These are phyloP conservation scores for Neolentinus lepideus DNA, from an alignment of 1,284 basidiomycete species.

Conservation along the genomic window DNA sequence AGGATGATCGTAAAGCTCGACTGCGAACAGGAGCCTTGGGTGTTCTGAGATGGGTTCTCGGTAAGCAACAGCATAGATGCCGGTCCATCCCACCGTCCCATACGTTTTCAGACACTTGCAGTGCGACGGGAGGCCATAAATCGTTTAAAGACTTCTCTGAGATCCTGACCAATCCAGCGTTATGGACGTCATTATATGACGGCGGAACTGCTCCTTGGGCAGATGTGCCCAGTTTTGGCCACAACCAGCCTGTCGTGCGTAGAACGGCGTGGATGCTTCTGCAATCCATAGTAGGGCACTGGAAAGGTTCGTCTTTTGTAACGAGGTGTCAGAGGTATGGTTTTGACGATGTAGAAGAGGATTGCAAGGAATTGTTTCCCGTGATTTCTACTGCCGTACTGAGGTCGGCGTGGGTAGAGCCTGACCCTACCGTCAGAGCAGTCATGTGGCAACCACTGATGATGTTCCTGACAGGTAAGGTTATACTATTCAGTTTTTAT, in stretches of 20 bases:
- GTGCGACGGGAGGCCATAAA: conserved; percentile 12
- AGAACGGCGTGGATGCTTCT: conserved; percentile 53
- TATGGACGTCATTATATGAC: conserved; percentile 57
- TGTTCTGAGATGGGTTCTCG: conserved; percentile 57
- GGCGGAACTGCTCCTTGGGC: conserved; percentile 36
- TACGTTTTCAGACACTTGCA: conserved; percentile 4
- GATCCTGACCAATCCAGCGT: conserved; percentile 41
- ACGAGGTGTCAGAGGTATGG: background rate
- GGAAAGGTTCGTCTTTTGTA: conserved; percentile 30
- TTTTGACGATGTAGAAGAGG: conserved; percentile 19
- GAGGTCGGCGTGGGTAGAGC: conserved; percentile 73
- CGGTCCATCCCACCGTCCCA: conserved; percentile 6
- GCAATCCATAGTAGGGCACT: conserved; percentile 31
- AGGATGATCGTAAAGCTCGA: conserved; percentile 62
- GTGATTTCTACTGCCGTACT: conserved; percentile 55
- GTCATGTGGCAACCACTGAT: conserved; percentile 68
- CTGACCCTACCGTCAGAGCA: conserved; percentile 58
- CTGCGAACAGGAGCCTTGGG: conserved; percentile 70
- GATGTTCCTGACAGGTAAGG: conserved; percentile 65
- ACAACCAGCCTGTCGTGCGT: conserved; percentile 60
- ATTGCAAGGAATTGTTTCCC: conserved; percentile 30
- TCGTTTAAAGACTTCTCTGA: conserved; percentile 22
- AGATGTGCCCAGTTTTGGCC: conserved; percentile 46
- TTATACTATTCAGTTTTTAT: too few species aligned
- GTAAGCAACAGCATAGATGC: conserved; percentile 33